A percentile compares a stretch with the other conserved stretches of the same genome.
phyloP scores from a whole-genome alignment of 495 filamentous ascomycete genomes.

The Penicillium cosmopolitanum region DNA sequence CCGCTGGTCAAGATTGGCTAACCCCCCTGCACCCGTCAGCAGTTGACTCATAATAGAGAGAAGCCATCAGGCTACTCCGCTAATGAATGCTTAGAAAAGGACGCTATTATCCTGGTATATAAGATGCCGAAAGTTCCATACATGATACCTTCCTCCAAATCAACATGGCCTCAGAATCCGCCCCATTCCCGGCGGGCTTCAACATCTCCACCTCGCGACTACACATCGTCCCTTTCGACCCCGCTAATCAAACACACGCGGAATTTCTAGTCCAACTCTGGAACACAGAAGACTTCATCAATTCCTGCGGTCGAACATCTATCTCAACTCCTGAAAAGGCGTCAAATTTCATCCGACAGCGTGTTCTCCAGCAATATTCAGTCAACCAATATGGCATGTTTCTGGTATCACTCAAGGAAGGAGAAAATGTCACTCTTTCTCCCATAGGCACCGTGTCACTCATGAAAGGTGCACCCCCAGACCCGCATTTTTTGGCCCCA shows the following conservation, averaged over 20 bases:
- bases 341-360: conserved; percentile 20
- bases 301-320: conserved; percentile 21
- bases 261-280: conserved; percentile 40
- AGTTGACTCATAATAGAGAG: no score
- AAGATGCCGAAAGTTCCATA: background rate
- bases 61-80: no score
- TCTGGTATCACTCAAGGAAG: conserved; percentile 26
- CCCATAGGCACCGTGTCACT: conserved; percentile 35
- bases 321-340: conserved; percentile 32
- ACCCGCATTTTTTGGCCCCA: conserved; percentile 28
- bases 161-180: background rate
- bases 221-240: conserved; percentile 34
- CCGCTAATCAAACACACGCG: conserved; percentile 31
- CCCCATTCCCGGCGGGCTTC: conserved; percentile 26
- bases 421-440: conserved; percentile 5
- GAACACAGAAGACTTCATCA: conserved; percentile 38
- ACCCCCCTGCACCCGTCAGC: no score
- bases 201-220: conserved; percentile 37
- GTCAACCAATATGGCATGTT: conserved; percentile 35
- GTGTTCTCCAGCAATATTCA: conserved; percentile 28
- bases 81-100: no score
- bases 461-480: conserved; percentile 30
- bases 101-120: background rate
- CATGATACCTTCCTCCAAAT: background rate
- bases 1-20: no score